These are phyloP conservation scores for Wallemia ichthyophaga DNA, from an alignment of 1,284 basidiomycete genomes.

Conservation along the genomic window DNA sequence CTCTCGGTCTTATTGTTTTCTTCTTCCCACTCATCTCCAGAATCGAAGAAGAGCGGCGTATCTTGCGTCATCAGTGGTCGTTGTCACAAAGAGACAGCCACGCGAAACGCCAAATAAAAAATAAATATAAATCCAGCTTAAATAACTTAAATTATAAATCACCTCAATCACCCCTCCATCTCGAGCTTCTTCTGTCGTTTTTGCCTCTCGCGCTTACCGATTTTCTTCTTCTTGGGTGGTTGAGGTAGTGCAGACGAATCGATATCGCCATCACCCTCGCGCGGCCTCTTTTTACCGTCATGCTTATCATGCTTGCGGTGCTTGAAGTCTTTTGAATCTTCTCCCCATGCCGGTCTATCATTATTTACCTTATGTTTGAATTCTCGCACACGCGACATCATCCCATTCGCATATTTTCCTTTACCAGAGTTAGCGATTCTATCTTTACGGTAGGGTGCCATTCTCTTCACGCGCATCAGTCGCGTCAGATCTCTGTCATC, in stretches of 20 bases:
- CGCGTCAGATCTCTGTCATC: slow-evolving; percentile 79
- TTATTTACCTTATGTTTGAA: slow-evolving; percentile 27
- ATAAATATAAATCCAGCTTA: background rate
- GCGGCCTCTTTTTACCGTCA: slow-evolving; percentile 5
- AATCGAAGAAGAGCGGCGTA: background rate
- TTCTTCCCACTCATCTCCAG: background rate
- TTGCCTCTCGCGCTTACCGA: slow-evolving; percentile 19
- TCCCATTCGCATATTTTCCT: slow-evolving; percentile 32
- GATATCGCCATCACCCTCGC: no score
- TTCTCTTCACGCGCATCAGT: slow-evolving; percentile 58
- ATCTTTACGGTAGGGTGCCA: slow-evolving; percentile 54
- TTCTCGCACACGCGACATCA: slow-evolving; percentile 34
- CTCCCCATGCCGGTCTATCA: slow-evolving; percentile 19
- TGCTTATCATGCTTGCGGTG: slow-evolving; percentile 1
- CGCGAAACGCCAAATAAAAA: background rate
- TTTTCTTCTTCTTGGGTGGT: slow-evolving; percentile 15
- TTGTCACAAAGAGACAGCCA: background rate
- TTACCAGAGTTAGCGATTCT: slow-evolving; percentile 18
- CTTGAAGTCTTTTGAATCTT: slow-evolving; percentile 12
- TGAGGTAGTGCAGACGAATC: background rate
- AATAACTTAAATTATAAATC: background rate
- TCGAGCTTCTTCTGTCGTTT: slow-evolving; percentile 4
- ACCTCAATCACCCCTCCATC: background rate
- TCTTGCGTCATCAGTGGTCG: background rate
- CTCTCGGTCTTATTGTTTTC: background rate